A percentile compares a stretch with the other conserved stretches of the same genome.
These are phyloP conservation scores for Auriculariales sp. DNA, from an alignment of 768 basidiomycete genomes.

Conservation along the genomic window DNA sequence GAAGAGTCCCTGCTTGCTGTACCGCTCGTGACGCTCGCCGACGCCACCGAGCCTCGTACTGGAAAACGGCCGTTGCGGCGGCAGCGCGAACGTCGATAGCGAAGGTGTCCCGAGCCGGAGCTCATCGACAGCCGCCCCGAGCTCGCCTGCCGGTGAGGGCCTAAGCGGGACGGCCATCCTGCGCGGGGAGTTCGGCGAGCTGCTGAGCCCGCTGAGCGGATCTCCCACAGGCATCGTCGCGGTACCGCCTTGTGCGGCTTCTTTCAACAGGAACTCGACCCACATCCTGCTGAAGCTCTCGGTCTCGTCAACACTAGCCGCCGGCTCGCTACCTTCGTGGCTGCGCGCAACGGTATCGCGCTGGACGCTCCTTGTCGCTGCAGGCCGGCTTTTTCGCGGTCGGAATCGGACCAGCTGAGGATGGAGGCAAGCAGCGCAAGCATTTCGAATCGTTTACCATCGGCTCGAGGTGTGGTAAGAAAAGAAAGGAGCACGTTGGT, in stretches of 20 bases:
- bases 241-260: slow-evolving; percentile 44
- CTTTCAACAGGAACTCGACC: slow-evolving; percentile 95
- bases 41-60: too few relatives aligned
- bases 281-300: slow-evolving; percentile 77
- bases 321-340: slow-evolving; percentile 16
- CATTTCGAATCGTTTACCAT: slow-evolving; percentile 96
- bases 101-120: not conserved
- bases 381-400: slow-evolving; percentile 83
- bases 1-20: too few relatives aligned
- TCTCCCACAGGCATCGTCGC: slow-evolving; percentile 3
- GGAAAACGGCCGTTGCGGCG: not conserved
- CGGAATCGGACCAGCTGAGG: slow-evolving; percentile 82
- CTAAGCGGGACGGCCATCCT: not conserved
- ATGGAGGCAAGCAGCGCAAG: slow-evolving; percentile 76
- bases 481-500: slow-evolving; percentile 89
- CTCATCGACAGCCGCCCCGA: not conserved
- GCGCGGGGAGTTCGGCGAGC: slow-evolving; percentile 2
- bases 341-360: slow-evolving; percentile 14
- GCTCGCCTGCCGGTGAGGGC: not conserved
- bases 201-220: not conserved
- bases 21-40: too few relatives aligned
- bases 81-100: not conserved
- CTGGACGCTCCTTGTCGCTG: slow-evolving; percentile 34
- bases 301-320: slow-evolving; percentile 20
- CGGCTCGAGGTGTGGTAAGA: slow-evolving; percentile 77